Evolutionary conservation across 768 basidiomycete genomes (phyloP), one percentile per base, ranked within the genome.

Genomic region (Phlebiopsis flavidoalba): DNA sequence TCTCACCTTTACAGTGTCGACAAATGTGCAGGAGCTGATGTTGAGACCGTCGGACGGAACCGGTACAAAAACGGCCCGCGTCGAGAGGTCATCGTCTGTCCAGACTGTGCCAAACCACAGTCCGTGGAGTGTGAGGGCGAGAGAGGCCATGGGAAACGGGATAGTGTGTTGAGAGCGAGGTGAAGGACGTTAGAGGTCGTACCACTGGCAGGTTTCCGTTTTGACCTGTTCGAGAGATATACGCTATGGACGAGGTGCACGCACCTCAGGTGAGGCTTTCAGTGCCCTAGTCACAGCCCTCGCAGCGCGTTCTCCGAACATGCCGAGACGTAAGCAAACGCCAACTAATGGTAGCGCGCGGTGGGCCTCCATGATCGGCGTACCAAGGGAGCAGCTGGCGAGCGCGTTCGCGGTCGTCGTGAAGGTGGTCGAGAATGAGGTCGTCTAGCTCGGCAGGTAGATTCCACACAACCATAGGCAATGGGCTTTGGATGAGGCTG

Each of bases 1-100:
- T 35, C 57, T 35, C 58, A 62, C 31, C n/a, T n/a, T n/a, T n/a
- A n/a, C n/a, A n/a, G 22, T 40, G 55, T 62, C 57, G 52, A n/a
- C n/a, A n/a, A 62, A 62, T 7, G 61, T 50, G 53, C 61, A 62
- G 24, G 61, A 58, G 51, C 57, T 58, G 8, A 62, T 53, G 24
- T 2, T 47, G 45, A 62, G 57, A 8, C 19, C n/a, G 48, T 15
- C 53, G 57, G 11, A 62, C 61, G 40, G 52, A 36, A n/a, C n/a
- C n/a, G n/a, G n/a, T n/a, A n/a, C n/a, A n/a, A n/a, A n/a, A n/a
- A n/a, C n/a, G n/a, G n/a, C n/a, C n/a, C n/a, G n/a, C 33, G 43
- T 8, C 19, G n/a, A 14, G 31, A 1, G 33, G 24, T 17, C 22
- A n/a, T 11, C 15, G 5, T n/a, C 21, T 53, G 11, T 11, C 35